Evolutionary conservation across 75 land plant species (phyloP).

Genomic region (Sequoiadendron giganteum): DNA sequence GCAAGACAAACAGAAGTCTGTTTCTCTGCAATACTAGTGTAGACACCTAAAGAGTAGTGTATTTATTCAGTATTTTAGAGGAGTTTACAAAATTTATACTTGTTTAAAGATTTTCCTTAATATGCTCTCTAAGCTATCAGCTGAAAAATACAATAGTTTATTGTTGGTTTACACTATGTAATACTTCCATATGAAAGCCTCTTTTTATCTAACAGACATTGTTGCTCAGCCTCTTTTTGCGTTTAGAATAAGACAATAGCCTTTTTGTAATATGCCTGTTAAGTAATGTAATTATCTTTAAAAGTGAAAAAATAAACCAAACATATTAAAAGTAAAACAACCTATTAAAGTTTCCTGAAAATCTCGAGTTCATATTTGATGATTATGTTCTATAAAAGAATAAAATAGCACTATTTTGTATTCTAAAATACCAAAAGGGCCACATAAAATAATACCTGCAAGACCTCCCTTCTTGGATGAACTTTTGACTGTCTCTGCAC

Average conservation of each 20-base stretch:
- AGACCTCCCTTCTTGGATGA: constrained; percentile 19
- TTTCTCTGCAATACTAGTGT: not conserved
- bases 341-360: not conserved
- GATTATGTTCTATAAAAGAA: not conserved
- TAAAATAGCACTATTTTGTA: not conserved
- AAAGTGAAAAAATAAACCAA: not conserved
- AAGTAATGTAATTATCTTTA: too few relatives aligned
- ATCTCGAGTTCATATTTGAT: not conserved
- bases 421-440: not conserved
- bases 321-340: not conserved
- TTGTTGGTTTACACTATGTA: too few relatives aligned
- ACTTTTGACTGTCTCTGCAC: not conserved
- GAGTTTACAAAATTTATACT: not conserved
- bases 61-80: not conserved
- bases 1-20: not conserved
- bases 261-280: too few relatives aligned
- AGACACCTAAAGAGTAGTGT: not conserved
- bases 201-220: too few relatives aligned
- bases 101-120: too few relatives aligned
- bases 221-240: too few relatives aligned
- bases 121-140: too few relatives aligned
- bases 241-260: too few relatives aligned
- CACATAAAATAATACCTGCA: constrained; percentile 29
- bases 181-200: too few relatives aligned
- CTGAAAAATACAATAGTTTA: too few relatives aligned